Percentiles rank a stretch among this genome's conserved stretches.
phyloP scores from a whole-genome alignment of 2,329 filamentous ascomycete genomes.

The Cordyceps fumosorosea region DNA sequence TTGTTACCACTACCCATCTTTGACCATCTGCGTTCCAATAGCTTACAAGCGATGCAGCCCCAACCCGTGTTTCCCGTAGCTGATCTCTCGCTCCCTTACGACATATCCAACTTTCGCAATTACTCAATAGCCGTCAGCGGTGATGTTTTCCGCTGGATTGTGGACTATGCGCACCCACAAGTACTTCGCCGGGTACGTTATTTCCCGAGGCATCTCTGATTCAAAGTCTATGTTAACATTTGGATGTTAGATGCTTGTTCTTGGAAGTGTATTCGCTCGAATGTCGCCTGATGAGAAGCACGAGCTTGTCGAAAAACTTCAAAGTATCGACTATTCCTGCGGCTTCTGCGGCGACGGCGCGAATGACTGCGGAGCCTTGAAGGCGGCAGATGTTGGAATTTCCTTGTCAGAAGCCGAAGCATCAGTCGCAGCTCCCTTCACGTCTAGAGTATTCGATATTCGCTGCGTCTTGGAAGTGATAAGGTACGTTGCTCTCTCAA shows the following conservation, averaged over 20 bases:
- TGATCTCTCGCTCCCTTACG: conserved; percentile 80
- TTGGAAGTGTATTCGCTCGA: conserved; percentile 87
- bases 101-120: conserved; percentile 72
- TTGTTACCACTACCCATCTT: conserved; percentile 19
- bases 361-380: conserved; percentile 94
- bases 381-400: conserved; percentile 95
- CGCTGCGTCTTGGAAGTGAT: conserved; percentile 92
- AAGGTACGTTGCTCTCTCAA: conserved; percentile 39
- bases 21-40: neutral
- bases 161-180: conserved; percentile 81
- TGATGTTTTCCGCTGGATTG: conserved; percentile 92
- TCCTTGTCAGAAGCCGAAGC: conserved; percentile 96
- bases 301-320: conserved; percentile 92
- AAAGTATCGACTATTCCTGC: conserved; percentile 89
- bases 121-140: conserved; percentile 87
- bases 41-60: conserved; percentile 45
- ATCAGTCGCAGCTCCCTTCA: conserved; percentile 96
- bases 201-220: neutral
- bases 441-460: conserved; percentile 91
- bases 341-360: conserved; percentile 97
- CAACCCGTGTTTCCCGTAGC: conserved; percentile 60
- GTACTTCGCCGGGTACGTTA: conserved; percentile 60
- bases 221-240: conserved; percentile 1
- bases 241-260: conserved; percentile 67
- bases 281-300: conserved; percentile 99